Percentiles rank a stretch among this genome's conserved stretches.
These are phyloP conservation scores for Nitzschia inconspicua DNA, from an alignment of 108 stramenopile genomes.

Conservation along the genomic window DNA sequence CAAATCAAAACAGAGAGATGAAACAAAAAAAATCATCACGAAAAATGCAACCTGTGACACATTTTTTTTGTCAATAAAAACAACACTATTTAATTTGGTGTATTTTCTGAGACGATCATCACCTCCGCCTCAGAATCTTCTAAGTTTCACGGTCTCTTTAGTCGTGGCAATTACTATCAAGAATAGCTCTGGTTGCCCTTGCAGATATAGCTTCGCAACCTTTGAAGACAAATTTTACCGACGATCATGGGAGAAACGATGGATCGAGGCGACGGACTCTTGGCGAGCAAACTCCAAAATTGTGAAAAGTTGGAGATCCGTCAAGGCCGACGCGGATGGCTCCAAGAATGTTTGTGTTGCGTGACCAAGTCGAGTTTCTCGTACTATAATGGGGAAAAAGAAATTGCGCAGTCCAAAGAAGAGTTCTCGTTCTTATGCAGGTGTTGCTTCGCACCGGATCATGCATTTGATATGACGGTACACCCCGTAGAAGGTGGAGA, in stretches of 20 bases:
- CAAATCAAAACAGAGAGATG: too few relatives aligned
- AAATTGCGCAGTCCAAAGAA: constrained; percentile 58
- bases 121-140: too few relatives aligned
- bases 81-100: too few relatives aligned
- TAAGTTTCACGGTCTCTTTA: too few relatives aligned
- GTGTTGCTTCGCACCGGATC: constrained; percentile 47
- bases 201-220: not conserved
- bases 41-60: too few relatives aligned
- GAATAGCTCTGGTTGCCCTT: too few relatives aligned
- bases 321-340: constrained; percentile 51
- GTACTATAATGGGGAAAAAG: constrained; percentile 36
- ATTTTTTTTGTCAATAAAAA: too few relatives aligned
- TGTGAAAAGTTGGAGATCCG: constrained; percentile 43
- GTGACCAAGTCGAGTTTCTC: constrained; percentile 55
- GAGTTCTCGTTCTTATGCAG: constrained; percentile 61
- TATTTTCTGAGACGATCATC: too few relatives aligned
- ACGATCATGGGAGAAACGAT: constrained; percentile 34
- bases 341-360: constrained; percentile 53
- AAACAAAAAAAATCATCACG: too few relatives aligned
- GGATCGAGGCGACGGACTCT: constrained; percentile 44
- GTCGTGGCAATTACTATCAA: too few relatives aligned
- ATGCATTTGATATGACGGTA: constrained; percentile 56
- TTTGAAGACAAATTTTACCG: not conserved
- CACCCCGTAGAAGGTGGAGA: constrained; percentile 25
- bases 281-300: constrained; percentile 7